Evolutionary conservation across 2,329 filamentous ascomycete genomes (phyloP).

Genomic region (Sporothrix dimorphospora): DNA sequence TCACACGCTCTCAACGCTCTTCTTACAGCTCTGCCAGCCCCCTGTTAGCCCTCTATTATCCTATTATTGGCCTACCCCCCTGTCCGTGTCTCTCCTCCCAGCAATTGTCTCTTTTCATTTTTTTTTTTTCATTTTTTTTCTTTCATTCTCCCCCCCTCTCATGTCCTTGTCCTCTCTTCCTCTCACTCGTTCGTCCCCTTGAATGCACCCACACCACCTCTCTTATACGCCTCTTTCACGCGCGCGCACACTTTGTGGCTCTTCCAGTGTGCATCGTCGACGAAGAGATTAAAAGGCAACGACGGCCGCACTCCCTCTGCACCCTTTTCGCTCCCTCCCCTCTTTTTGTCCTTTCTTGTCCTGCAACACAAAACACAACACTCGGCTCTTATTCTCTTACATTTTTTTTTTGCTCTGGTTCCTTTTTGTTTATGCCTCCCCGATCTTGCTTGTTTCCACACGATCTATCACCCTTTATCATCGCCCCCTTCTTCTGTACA

Average conservation of each 20-base stretch:
- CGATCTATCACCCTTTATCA: not conserved
- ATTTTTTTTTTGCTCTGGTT: not conserved
- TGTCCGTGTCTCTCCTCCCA: not conserved
- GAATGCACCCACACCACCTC: slow-evolving; percentile 2
- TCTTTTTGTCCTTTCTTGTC: slow-evolving; percentile 3
- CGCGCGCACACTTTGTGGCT: slow-evolving; percentile 1
- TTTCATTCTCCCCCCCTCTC: not conserved
- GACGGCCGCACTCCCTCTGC: slow-evolving; percentile 20
- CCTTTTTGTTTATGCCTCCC: not conserved
- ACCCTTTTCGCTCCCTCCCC: not conserved
- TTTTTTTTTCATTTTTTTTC: not conserved
- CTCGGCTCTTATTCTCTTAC: not conserved
- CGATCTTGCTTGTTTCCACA: not conserved
- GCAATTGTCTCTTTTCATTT: not conserved
- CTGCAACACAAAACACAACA: not conserved
- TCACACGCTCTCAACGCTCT: not conserved
- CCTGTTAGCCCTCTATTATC: slow-evolving; percentile 27
- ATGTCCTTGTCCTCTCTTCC: not conserved
- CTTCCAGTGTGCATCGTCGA: slow-evolving; percentile 3
- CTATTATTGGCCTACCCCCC: slow-evolving; percentile 25
- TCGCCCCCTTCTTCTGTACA: not conserved
- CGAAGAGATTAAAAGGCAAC: slow-evolving; percentile 24
- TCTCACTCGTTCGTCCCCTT: not conserved
- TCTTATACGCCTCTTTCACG: not conserved
- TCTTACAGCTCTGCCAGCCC: not conserved